phyloP scores from a whole-genome alignment of 306 rosid genomes.

The Cucumis cinereus region DNA sequence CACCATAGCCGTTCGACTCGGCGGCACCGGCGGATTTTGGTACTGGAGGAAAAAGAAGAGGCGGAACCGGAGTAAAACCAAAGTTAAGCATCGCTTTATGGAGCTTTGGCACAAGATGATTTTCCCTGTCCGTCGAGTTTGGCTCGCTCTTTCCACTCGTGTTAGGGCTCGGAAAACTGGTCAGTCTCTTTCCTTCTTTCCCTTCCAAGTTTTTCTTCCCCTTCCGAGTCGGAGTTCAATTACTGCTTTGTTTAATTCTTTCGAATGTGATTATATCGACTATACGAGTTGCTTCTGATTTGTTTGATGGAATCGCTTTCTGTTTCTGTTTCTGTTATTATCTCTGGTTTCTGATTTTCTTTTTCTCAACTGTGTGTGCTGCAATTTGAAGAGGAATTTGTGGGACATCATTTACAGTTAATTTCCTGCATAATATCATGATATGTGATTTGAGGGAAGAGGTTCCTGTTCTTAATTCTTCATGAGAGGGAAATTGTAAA shows the following conservation, averaged over 20 bases:
- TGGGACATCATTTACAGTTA: neutral
- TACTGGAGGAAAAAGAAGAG: constrained; percentile 15
- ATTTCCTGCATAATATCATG: neutral
- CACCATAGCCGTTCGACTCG: constrained; percentile 19
- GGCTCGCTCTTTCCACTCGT: constrained; percentile 53
- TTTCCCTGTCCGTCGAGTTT: constrained; percentile 67
- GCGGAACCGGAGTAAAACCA: constrained; percentile 19
- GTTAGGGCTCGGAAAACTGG: constrained; percentile 49
- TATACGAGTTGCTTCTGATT: neutral
- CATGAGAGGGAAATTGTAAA: neutral
- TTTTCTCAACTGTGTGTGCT: neutral
- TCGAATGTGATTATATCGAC: neutral
- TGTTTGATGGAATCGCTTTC: neutral
- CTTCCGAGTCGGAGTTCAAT: neutral
- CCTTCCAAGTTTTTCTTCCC: neutral
- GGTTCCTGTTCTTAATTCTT: neutral
- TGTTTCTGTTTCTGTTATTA: neutral
- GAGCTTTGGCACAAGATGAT: constrained; percentile 46
- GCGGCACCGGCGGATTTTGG: constrained; percentile 7
- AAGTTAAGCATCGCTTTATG: constrained; percentile 31
- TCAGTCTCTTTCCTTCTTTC: neutral
- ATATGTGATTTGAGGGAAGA: neutral
- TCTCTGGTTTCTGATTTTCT: neutral
- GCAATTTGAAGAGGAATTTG: neutral
- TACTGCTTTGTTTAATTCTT: neutral